Percentiles rank a stretch among this genome's conserved stretches.
These are phyloP conservation scores for Hypoxylon sp. DNA, from an alignment of 2,329 filamentous ascomycete species.

Conservation along the genomic window DNA sequence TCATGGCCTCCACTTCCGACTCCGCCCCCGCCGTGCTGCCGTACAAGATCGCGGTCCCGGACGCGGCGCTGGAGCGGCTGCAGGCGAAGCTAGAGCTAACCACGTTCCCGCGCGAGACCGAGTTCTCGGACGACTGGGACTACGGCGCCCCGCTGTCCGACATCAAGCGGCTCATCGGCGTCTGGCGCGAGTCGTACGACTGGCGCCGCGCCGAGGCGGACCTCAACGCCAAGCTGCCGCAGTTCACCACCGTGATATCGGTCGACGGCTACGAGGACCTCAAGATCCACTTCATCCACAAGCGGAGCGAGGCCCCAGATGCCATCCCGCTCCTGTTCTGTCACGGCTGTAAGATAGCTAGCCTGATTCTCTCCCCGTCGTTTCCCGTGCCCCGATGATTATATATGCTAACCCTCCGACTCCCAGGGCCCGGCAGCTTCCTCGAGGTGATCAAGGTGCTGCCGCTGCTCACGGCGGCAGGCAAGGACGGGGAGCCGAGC, in stretches of 20 bases:
- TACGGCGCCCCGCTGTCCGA: conserved; percentile 68
- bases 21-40: conserved; percentile 14
- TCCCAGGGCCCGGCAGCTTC: conserved; percentile 64
- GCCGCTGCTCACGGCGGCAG: conserved; percentile 41
- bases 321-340: conserved; percentile 41
- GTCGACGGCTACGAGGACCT: conserved; percentile 66
- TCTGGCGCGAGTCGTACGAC: conserved; percentile 66
- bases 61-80: conserved; percentile 24
- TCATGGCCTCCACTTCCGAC: conserved; percentile 5
- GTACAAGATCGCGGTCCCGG: conserved; percentile 33
- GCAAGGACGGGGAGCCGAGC: conserved; percentile 41
- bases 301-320: conserved; percentile 56
- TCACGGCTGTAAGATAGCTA: conserved; percentile 40
- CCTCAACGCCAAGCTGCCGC: conserved; percentile 64
- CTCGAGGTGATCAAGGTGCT: conserved; percentile 66
- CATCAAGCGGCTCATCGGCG: conserved; percentile 63
- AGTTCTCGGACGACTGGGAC: conserved; percentile 56
- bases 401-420: background rate
- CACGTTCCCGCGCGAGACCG: conserved; percentile 27
- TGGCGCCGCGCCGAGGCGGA: conserved; percentile 67
- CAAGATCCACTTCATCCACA: conserved; percentile 69
- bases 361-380: background rate
- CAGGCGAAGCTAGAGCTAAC: conserved; percentile 28
- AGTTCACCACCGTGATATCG: conserved; percentile 61
- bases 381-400: background rate